These are phyloP conservation scores for Aureobasidium sp. DNA, from an alignment of 2,329 filamentous ascomycete genomes.

Conservation along the genomic window DNA sequence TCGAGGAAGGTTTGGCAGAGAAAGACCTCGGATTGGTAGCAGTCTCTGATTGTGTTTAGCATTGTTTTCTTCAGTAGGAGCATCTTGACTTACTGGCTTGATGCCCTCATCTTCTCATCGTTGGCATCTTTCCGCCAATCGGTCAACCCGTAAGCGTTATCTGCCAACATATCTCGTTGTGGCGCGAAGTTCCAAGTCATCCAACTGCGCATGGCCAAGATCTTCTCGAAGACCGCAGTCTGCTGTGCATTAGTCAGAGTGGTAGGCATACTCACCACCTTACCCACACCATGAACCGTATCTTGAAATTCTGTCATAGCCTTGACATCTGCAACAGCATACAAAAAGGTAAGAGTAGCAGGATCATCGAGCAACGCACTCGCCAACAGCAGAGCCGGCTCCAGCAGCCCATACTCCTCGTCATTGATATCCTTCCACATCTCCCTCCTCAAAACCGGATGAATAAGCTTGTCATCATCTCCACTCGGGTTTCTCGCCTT, in stretches of 20 bases:
- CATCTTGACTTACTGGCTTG: not conserved
- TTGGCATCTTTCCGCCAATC: not conserved
- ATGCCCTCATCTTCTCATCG: not conserved
- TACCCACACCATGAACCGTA: not conserved
- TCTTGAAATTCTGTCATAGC: not conserved
- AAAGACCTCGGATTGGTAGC: not conserved
- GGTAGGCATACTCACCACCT: not conserved
- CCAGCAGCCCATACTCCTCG: not conserved
- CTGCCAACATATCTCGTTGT: not conserved
- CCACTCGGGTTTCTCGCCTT: not conserved
- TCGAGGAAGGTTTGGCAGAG: not conserved
- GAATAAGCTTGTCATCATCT: not conserved
- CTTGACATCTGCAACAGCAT: not conserved
- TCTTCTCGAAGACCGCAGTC: not conserved
- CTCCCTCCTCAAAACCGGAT: not conserved
- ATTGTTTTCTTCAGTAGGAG: not conserved
- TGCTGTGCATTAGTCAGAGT: not conserved
- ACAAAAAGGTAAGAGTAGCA: not conserved
- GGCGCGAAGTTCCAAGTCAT: not conserved
- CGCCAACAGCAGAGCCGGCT: not conserved
- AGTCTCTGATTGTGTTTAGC: not conserved
- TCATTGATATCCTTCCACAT: not conserved
- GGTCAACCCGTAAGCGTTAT: not conserved
- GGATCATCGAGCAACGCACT: not conserved
- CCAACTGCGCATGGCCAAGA: not conserved